A percentile compares a stretch with the other conserved stretches of the same genome.
Conservation (phyloP, 2,329 filamentous ascomycete genomes). For the Fusarium camptoceras region DNA sequence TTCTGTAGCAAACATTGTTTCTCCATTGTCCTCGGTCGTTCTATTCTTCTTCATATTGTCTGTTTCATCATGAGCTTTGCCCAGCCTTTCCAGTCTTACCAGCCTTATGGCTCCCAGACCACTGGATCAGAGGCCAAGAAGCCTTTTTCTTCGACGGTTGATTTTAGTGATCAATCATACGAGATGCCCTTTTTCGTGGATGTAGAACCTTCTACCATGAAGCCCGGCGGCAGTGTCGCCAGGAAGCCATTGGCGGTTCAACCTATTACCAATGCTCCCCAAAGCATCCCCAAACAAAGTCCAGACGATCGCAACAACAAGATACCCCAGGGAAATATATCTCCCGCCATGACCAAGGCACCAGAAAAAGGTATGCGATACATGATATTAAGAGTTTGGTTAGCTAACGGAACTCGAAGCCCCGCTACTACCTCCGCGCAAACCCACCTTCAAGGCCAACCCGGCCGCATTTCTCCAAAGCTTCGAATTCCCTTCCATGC, state of each 20-base stretch:
- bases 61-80: constrained; percentile 3
- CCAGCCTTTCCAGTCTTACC: constrained; percentile 1
- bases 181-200: neutral
- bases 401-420: neutral
- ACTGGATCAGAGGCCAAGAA: neutral
- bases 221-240: neutral
- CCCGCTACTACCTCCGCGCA: neutral
- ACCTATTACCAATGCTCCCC: neutral
- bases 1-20: neutral
- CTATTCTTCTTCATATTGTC: neutral
- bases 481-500: neutral
- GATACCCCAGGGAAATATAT: neutral
- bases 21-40: neutral
- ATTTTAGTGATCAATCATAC: constrained; percentile 12
- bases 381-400: accelerated
- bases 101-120: neutral
- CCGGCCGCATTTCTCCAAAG: neutral
- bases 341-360: neutral
- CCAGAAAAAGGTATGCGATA: neutral
- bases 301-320: neutral
- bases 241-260: neutral
- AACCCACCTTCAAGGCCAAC: neutral
- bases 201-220: neutral
- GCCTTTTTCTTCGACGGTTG: neutral
- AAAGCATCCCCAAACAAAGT: neutral